Base-by-base conservation (phyloP, 352 stramenopile genomes). In the Globisporangium barbulae region DNA sequence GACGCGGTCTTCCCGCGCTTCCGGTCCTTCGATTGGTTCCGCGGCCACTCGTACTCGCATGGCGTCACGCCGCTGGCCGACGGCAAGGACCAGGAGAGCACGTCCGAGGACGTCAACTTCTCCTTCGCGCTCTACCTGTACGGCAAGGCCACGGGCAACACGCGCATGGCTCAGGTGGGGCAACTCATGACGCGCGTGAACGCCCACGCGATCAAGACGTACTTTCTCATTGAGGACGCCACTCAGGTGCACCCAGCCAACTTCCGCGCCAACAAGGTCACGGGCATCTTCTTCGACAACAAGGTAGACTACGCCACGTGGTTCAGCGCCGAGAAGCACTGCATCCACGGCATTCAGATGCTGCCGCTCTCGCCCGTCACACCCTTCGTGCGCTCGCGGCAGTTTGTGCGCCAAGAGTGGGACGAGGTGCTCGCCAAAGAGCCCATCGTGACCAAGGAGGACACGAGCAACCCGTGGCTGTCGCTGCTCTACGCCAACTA, bases 281-380 rank as follows among this genome's bases (percentile, higher is more conserved):
- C 81, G 0, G 83, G 83, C 17, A 93, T 91, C 53, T 72, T 88
- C 42, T 93, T 93, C 42, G 81, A 91, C 65, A 93, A 93, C 69
- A 93, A 93, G 62, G 73, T 78, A 13, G 82, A 93, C 71, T 93
- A 93, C 61, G 72, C 83, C 19, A 93, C 79, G 62, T 91, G 83
- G 83, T 91, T 91, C 72, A 87, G 72, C 39, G 67, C 64, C 5
- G 78, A 88, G 9, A 68, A 73, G 61, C 80, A 87, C 61, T 89
- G 81, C 67, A 91, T 93, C 65, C 83, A 93, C 64, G 83, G 83
- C 64, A 90, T 91, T 56, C 81, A 93, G 59, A 91, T 93, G 41
- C 39, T 45, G 12, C 39, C 39, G 39, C 13, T 45, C 15, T 45
- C 39, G 15, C 39, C 39, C 39, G 39, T 45, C 39, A 45, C 39